phyloP scores from a whole-genome alignment of 2,329 filamentous ascomycete genomes.

The Trichophyton schoenleinii region DNA sequence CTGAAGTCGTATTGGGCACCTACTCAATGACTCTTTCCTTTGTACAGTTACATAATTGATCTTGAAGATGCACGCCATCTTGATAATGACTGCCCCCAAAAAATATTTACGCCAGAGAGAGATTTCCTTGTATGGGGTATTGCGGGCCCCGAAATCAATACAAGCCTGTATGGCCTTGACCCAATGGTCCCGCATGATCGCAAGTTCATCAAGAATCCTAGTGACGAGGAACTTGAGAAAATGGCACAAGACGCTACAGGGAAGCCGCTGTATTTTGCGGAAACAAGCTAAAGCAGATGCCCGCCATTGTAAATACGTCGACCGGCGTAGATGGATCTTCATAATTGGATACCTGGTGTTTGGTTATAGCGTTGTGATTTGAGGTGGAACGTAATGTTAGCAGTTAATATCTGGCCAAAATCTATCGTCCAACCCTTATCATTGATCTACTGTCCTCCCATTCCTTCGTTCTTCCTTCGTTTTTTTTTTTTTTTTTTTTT shows the following conservation, averaged over 20 bases:
- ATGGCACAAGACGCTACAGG: slow-evolving; percentile 10
- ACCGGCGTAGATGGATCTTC: too few relatives aligned
- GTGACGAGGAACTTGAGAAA: slow-evolving; percentile 10
- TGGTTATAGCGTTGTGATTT: too few relatives aligned
- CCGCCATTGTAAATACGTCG: too few relatives aligned
- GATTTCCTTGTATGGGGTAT: slow-evolving; percentile 9
- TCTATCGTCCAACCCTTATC: too few relatives aligned
- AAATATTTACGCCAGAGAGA: slow-evolving; percentile 5
- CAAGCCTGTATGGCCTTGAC: slow-evolving; percentile 8
- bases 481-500: too few relatives aligned
- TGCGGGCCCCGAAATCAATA: slow-evolving; percentile 7
- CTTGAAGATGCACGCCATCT: slow-evolving; percentile 11
- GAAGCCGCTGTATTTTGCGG: neutral
- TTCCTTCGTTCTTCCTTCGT: too few relatives aligned
- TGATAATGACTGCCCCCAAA: neutral
- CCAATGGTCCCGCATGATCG: slow-evolving; percentile 12
- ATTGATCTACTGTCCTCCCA: too few relatives aligned
- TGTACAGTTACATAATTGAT: slow-evolving; percentile 12
- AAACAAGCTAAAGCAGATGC: neutral
- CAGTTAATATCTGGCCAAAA: too few relatives aligned
- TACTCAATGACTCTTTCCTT: neutral
- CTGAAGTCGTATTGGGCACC: neutral
- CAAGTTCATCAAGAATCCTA: slow-evolving; percentile 7
- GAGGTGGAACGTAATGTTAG: too few relatives aligned
- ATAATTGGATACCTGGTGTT: too few relatives aligned